These are phyloP conservation scores for Triticum timopheevii DNA, from an alignment of 176 grass and related monocot genomes.

Conservation along the genomic window DNA sequence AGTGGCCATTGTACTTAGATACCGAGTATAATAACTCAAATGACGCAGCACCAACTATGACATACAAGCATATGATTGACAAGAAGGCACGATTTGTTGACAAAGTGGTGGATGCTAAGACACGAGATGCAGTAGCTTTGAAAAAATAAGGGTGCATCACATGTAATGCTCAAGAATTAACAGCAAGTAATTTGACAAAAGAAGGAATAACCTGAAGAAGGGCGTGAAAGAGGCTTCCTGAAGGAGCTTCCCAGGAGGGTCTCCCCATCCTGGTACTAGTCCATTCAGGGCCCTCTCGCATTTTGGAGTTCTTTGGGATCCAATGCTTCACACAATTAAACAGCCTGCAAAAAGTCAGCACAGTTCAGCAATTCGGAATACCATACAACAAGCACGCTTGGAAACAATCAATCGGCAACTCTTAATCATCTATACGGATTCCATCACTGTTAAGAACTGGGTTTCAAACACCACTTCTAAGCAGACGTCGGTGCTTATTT, in stretches of 20 bases:
- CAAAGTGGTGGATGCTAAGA: neutral
- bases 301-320: constrained; percentile 99
- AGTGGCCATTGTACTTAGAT: neutral
- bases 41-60: neutral
- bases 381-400: neutral
- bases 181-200: neutral
- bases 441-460: neutral
- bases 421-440: neutral
- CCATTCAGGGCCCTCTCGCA: constrained; percentile 83
- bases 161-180: neutral
- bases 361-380: neutral
- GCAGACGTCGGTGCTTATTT: neutral
- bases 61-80: neutral
- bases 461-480: neutral
- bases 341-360: constrained; percentile 46
- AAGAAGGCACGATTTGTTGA: neutral
- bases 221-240: constrained; percentile 67
- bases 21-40: neutral
- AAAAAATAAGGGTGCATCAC: neutral
- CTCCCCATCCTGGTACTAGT: constrained; percentile 94
- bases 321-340: constrained; percentile 86
- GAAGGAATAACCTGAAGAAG: constrained; percentile 49
- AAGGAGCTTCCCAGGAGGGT: constrained; percentile 99
- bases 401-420: neutral
- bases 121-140: neutral